Evolutionary conservation across 345 rosid species (phyloP), one percentile per base, ranked within the genome.

Genomic region (Lenwebbia sp.): DNA sequence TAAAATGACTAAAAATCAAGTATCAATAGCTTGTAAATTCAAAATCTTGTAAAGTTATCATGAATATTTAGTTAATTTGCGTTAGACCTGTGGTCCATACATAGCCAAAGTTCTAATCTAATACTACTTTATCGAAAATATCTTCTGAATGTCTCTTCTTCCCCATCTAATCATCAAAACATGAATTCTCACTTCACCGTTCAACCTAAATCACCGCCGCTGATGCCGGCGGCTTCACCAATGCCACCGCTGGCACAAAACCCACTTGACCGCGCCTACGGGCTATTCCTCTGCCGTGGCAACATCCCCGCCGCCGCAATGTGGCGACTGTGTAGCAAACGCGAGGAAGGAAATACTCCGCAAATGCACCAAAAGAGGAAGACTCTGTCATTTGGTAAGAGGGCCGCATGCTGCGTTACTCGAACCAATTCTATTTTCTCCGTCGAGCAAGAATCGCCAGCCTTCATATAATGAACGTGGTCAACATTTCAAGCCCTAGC

Each of bases 221-320:
- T n/a, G 4, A 28, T 33, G 58, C 33, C 50, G 14, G 37, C 17
- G 86, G 88, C 5, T 91, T 86, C 84, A 51, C 84, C 82, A 84
- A 47, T 62, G 53, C 86, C 62, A 84, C 89, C 17, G 54, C 86
- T 1, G 90, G 91, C 25, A 75, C 15, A 8, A 83, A 82, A 41
- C 76, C 62, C 82, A 25, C 30, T 41, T 0, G 83, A 88, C n/a
- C 81, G 53, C 0, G 44, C 81, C 82, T 54, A 88, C 41, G 89
- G 89, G 41, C 89, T 90, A 54, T 91, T 85, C 85, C 90, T 92
- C 44, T 90, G 91, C 87, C 85, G 91, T 3, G 93, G 91, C 12
- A 91, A 92, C 78, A 53, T n/a, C 40, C 21, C 87, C 53, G 10
- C 74, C 15, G 41, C 40, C 26, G 21, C 1, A 0, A 0, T 90